Conservation (phyloP, 2,329 filamentous ascomycete species). For the Fusarium sp. region DNA sequence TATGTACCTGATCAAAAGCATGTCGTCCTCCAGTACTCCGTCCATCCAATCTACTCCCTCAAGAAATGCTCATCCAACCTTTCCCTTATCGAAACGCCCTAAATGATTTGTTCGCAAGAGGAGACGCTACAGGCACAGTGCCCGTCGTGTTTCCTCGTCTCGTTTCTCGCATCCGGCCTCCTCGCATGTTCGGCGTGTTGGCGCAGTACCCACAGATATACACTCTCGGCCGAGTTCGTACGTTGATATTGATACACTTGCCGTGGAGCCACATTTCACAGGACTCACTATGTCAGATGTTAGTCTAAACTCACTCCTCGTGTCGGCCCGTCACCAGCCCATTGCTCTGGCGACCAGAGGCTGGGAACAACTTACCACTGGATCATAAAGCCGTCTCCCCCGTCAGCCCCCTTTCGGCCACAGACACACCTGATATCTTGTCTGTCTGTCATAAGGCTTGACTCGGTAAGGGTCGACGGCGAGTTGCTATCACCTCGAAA, state of each 20-base stretch:
- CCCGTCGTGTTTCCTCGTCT: conserved; percentile 52
- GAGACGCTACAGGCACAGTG: conserved; percentile 53
- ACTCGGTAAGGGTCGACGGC: conserved; percentile 66
- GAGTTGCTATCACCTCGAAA: conserved; percentile 62
- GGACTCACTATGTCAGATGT: conserved; percentile 65
- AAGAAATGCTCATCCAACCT: conserved; percentile 41
- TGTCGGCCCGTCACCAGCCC: neutral
- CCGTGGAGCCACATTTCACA: conserved; percentile 77
- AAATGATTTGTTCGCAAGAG: conserved; percentile 61
- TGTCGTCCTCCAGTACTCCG: conserved; percentile 34
- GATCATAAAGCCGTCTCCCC: conserved; percentile 70
- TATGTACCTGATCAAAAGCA: conserved; percentile 39
- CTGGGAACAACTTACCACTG: conserved; percentile 68
- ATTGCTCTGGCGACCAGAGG: neutral
- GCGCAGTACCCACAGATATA: conserved; percentile 77
- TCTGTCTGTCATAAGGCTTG: conserved; percentile 59
- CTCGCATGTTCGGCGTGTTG: conserved; percentile 69
- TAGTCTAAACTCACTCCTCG: conserved; percentile 29
- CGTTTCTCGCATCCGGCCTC: conserved; percentile 63
- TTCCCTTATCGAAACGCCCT: conserved; percentile 58
- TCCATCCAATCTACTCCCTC: conserved; percentile 39
- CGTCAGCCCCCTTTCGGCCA: conserved; percentile 60
- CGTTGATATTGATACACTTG: conserved; percentile 73
- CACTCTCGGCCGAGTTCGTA: conserved; percentile 69
- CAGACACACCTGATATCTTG: conserved; percentile 72